Evolutionary conservation across 768 basidiomycete genomes (phyloP), one percentile per base, ranked within the genome.

Genomic region (Tulasnella calospora): DNA sequence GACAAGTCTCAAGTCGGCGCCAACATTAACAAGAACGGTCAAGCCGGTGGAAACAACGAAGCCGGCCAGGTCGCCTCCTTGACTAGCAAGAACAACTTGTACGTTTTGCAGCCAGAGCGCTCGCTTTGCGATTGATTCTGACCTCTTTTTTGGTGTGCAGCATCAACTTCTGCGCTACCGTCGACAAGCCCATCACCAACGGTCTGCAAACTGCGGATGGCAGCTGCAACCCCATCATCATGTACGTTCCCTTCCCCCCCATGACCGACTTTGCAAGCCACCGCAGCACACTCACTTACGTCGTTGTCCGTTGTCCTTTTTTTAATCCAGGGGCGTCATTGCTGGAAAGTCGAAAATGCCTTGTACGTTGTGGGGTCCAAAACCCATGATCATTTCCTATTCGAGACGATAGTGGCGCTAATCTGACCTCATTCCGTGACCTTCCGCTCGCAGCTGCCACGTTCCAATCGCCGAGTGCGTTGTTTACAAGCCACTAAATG

Each of bases 81-180:
- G 74, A 88, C 88, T 0, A 88, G 88, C 17, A 85, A 83, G 27
- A 90, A 91, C 84, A 91, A 91, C 86, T 91, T 89, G 74, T 75
- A 35, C 19, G 47, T 33, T 33, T 36, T 1, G 10, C 35, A 12
- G 40, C 74, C 46, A 12, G 23, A 75, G 47, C 55, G 40, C 21
- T 75, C 36, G 0, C n/a, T 40, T 74, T 6, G 33, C 73, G n/a
- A 17, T 19, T 40, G 27, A 47, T n/a, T 6, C 23, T 57, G 73
- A 75, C 47, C 41, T 35, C 36, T 12, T 30, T 72, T 6, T 19
- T 33, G 8, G 3, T 4, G 10, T 27, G 46, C 23, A 75, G 74
- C 74, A 75, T 75, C 55, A 75, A 75, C 33, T 75, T 75, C n/a
- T 75, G 74, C 74, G 44, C 55, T n/a, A 47, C 35, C 13, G n/a